These are phyloP conservation scores for Fusarium sp. DNA, from an alignment of 2,329 filamentous ascomycete genomes.

Conservation along the genomic window DNA sequence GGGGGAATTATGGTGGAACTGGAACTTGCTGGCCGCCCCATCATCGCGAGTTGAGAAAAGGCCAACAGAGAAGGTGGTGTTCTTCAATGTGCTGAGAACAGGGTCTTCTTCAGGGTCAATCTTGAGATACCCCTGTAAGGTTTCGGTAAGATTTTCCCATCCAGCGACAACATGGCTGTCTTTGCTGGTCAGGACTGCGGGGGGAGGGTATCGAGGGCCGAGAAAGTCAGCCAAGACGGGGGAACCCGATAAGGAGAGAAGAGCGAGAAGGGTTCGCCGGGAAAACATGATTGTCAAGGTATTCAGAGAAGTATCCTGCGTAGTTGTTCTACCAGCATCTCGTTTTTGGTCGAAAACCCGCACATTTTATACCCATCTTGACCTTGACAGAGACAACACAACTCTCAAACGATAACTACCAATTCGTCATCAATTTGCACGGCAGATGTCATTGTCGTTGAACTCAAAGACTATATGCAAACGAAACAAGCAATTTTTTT, in stretches of 20 bases:
- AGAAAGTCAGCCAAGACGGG: conserved; percentile 8
- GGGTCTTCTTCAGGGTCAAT: neutral
- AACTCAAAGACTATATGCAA: neutral
- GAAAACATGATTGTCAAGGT: neutral
- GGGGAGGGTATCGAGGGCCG: conserved; percentile 21
- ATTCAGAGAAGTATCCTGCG: neutral
- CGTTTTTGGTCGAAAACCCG: neutral
- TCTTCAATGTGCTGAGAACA: conserved; percentile 1
- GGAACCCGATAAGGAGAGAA: neutral
- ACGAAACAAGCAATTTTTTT: neutral
- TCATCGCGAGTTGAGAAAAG: conserved; percentile 30
- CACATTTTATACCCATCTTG: neutral
- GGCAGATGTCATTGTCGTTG: neutral
- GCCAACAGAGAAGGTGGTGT: conserved; percentile 25
- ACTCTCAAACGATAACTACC: neutral
- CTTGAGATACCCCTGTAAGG: neutral
- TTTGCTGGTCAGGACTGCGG: conserved; percentile 13
- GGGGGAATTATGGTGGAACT: conserved; percentile 24
- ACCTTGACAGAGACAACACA: neutral
- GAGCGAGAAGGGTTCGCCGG: neutral
- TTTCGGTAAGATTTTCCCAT: conserved; percentile 4
- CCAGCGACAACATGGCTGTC: conserved; percentile 3
- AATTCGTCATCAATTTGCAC: neutral
- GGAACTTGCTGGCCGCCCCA: conserved; percentile 2
- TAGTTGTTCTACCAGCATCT: neutral